Evolutionary conservation across 805 yeast genomes (phyloP), one percentile per base, ranked within the genome.

Genomic region (Saccharomycopsis selenospora): DNA sequence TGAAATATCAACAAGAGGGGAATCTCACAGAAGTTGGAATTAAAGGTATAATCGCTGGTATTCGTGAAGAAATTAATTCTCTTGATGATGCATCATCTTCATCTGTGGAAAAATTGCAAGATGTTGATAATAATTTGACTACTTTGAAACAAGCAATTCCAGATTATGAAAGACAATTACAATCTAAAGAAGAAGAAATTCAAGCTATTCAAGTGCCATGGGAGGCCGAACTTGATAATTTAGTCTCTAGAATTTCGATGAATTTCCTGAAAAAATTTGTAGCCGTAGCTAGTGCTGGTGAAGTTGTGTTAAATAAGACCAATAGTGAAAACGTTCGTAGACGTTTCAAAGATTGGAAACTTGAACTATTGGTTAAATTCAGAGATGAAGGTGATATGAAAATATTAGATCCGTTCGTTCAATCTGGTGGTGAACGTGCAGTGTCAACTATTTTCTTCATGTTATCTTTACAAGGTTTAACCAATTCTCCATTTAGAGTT

Each of bases 391-490:
- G 89, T 13, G 79, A 73, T n/a, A 63, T 85, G 51, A 80, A 80
- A 54, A 76, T 77, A 17, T 70, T 93, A 43, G 90, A 87, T 58
- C 79, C 87, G n/a, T 88, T 84, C 50, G 79, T 91, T 2, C 99
- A 93, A 62, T 87, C 96, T 1, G 99, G 99, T 49, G 99, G 99
- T 45, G 99, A 93, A 64, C 77, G 96, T 59, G 95, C 98, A 1
- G 96, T 93, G 0, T 82, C 97, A 0, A 93, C 98, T 0, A 91
- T 91, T 2, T 76, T 90, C 46, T 93, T 85, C 61, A 76, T 93
- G 60, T 85, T 93, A 72, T 82, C 98, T 1, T 69, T 93, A 54
- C 99, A 93, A 66, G 91, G 89, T 8, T 72, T 85, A 49, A 82
- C 97, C 0, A 75, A 76, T 25, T 87, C 96, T 0, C 98, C 99